A percentile compares a stretch with the other conserved stretches of the same genome.
Conservation (phyloP, 202 grass and related monocot species). For the Dendrocalamus latiflorus region DNA sequence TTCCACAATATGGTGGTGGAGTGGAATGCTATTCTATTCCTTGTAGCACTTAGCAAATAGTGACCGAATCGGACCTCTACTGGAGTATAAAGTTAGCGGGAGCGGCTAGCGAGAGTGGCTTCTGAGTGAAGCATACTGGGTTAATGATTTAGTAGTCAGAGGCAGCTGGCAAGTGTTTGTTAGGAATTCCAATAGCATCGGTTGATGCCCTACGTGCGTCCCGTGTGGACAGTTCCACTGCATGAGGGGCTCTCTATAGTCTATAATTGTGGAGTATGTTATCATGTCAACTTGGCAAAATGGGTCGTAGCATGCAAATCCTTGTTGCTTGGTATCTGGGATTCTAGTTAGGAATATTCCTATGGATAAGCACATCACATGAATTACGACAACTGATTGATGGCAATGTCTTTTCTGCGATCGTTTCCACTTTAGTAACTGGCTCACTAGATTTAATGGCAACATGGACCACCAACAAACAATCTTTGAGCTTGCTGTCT, state of each 20-base stretch:
- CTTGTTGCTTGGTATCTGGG: slow-evolving; percentile 39
- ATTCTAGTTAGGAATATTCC: slow-evolving; percentile 62
- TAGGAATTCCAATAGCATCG: slow-evolving; percentile 30
- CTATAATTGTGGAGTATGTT: slow-evolving; percentile 37
- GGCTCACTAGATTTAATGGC: slow-evolving; percentile 28
- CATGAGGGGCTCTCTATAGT: slow-evolving; percentile 26
- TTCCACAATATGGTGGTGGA: not conserved
- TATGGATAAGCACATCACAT: slow-evolving; percentile 41
- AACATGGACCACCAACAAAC: slow-evolving; percentile 22
- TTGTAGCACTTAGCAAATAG: slow-evolving; percentile 21
- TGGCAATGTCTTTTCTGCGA: slow-evolving; percentile 15
- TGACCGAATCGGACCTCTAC: slow-evolving; percentile 17
- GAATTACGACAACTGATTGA: slow-evolving; percentile 38
- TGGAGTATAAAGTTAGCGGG: slow-evolving; percentile 32
- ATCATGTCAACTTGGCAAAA: slow-evolving; percentile 33
- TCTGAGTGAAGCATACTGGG: slow-evolving; percentile 35
- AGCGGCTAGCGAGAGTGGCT: slow-evolving; percentile 31
- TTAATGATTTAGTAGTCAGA: slow-evolving; percentile 11
- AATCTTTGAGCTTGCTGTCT: not conserved
- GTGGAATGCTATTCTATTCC: slow-evolving; percentile 45
- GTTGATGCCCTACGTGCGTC: slow-evolving; percentile 20
- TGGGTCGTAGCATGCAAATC: slow-evolving; percentile 23
- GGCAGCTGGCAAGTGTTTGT: not conserved
- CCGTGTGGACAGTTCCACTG: slow-evolving; percentile 22
- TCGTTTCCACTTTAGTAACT: slow-evolving; percentile 9